phyloP scores from a whole-genome alignment of 2,329 filamentous ascomycete genomes.

The Neofusicoccum sp. region DNA sequence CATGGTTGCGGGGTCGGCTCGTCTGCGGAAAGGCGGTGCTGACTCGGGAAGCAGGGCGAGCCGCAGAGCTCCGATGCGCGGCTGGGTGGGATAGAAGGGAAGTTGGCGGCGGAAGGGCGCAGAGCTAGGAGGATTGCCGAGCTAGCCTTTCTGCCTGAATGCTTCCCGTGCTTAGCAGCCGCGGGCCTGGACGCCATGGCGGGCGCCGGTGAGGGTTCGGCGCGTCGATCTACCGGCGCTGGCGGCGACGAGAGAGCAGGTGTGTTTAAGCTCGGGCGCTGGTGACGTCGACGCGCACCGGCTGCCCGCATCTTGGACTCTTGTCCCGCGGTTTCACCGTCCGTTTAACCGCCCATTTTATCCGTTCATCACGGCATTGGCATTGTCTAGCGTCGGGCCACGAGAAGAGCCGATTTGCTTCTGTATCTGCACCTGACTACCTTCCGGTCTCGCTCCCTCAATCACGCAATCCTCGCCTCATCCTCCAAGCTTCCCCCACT shows the following conservation, averaged over 20 bases:
- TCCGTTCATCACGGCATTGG: background rate
- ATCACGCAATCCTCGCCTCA: background rate
- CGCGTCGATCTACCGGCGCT: conserved; percentile 5
- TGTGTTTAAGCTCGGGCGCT: background rate
- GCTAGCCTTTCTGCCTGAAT: conserved; percentile 15
- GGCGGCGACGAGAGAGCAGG: background rate
- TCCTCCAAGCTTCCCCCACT: background rate
- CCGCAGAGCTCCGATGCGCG: conserved; percentile 2
- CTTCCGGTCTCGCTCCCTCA: background rate
- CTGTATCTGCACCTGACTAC: background rate
- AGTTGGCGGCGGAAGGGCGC: background rate
- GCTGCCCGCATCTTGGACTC: background rate
- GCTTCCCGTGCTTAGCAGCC: background rate
- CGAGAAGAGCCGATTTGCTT: background rate
- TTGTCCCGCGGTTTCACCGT: conserved; percentile 10
- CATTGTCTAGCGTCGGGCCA: background rate
- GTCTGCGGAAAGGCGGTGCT: background rate
- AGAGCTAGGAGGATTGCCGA: background rate
- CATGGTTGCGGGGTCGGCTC: conserved; percentile 5
- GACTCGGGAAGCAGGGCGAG: background rate
- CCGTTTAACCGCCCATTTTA: background rate
- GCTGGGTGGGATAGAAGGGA: background rate
- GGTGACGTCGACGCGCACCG: background rate
- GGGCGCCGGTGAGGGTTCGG: background rate
- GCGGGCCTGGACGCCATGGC: background rate